These are phyloP conservation scores for Colletotrichum sp. DNA, from an alignment of 2,329 filamentous ascomycete genomes.

Conservation along the genomic window DNA sequence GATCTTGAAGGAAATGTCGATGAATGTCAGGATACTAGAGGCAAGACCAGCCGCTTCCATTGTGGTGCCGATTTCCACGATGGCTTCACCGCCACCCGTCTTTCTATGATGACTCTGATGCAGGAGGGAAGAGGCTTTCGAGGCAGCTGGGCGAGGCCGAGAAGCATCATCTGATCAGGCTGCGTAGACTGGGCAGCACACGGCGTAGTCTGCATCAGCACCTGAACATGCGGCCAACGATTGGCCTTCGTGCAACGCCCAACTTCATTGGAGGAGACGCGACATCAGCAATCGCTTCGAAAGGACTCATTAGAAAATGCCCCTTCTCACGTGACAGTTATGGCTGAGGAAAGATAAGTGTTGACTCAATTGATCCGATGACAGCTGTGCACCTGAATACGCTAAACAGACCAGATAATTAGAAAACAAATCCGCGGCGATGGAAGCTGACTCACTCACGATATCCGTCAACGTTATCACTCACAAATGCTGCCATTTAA, in stretches of 20 bases:
- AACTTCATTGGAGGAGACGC: neutral
- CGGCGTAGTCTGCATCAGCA: neutral
- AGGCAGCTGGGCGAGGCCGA: fast-evolving
- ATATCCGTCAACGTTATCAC: neutral
- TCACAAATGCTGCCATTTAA: neutral
- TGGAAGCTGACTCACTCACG: neutral
- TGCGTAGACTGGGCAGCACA: neutral
- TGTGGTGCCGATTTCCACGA: neutral
- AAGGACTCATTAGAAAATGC: neutral
- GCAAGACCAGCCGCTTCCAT: neutral
- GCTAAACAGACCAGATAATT: fast-evolving
- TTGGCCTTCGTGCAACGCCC: neutral
- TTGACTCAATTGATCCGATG: neutral
- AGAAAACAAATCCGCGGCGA: neutral
- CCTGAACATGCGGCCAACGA: neutral
- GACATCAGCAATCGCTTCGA: neutral
- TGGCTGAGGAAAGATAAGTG: neutral
- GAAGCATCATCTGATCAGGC: neutral
- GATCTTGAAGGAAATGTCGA: neutral
- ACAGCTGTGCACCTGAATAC: fast-evolving
- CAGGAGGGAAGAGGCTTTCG: neutral
- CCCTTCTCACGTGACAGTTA: neutral
- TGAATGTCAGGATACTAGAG: neutral
- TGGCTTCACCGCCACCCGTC: neutral
- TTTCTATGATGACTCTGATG: fast-evolving